Evolutionary conservation across 2,329 filamentous ascomycete genomes (phyloP).

Genomic region (Reticulascus tulasneorum): DNA sequence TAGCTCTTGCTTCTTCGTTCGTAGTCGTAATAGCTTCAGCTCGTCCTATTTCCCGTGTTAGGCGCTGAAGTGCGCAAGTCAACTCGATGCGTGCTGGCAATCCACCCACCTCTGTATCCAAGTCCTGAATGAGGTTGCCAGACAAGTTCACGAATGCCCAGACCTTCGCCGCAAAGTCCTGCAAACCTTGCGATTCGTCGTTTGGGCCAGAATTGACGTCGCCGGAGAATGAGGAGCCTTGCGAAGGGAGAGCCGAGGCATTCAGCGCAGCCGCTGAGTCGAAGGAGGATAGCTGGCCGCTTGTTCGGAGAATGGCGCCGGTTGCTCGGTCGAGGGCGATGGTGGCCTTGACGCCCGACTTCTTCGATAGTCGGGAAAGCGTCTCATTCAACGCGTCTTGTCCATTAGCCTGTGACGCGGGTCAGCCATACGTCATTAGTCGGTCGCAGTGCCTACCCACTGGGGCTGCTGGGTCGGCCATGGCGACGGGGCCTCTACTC

Average conservation of each 20-base stretch:
- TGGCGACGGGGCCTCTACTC: too few species aligned
- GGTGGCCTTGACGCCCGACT: constrained; percentile 74
- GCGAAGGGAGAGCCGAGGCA: constrained; percentile 6
- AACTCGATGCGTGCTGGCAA: not conserved
- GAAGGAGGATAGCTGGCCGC: constrained; percentile 62
- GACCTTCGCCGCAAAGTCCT: constrained; percentile 72
- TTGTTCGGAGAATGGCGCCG: constrained; percentile 71
- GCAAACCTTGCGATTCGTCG: constrained; percentile 45
- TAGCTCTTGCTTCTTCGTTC: constrained; percentile 82
- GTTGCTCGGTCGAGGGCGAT: constrained; percentile 69
- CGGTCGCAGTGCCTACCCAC: too few species aligned
- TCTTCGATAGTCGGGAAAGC: constrained; percentile 68
- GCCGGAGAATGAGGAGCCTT: constrained; percentile 35
- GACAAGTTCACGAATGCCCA: constrained; percentile 71
- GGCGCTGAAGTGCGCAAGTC: too few species aligned
- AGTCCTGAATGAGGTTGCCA: constrained; percentile 64
- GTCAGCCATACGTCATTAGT: constrained; percentile 14
- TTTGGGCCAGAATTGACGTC: constrained; percentile 36
- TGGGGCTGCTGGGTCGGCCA: constrained; percentile 17
- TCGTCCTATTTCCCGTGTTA: constrained; percentile 53
- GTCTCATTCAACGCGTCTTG: constrained; percentile 62
- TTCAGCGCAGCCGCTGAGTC: constrained; percentile 39
- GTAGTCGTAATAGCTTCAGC: constrained; percentile 67
- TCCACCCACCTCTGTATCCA: constrained; percentile 62
- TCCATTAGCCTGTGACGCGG: constrained; percentile 32